These are phyloP conservation scores for Planoprotostelium fungivorum DNA, from an alignment of 78 protist species.

Conservation along the genomic window DNA sequence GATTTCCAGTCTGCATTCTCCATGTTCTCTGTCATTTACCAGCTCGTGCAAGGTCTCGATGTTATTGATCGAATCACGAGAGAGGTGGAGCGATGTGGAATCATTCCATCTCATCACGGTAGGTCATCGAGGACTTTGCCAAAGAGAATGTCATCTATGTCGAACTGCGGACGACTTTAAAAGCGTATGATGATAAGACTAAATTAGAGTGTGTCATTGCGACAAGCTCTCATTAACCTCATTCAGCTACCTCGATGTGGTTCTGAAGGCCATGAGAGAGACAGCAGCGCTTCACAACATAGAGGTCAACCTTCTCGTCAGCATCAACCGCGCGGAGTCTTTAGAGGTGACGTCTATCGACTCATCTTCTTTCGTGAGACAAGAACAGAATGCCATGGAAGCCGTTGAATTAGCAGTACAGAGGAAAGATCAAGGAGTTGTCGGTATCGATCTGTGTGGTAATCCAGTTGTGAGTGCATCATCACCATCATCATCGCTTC, in stretches of 20 bases:
- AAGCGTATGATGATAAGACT: background rate
- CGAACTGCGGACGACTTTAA: background rate
- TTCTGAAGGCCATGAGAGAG: background rate
- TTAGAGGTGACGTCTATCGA: too few relatives aligned
- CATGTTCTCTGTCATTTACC: background rate
- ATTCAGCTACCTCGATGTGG: background rate
- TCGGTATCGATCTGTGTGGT: background rate
- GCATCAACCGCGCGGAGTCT: background rate
- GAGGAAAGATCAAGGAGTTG: background rate
- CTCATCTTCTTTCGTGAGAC: too few relatives aligned
- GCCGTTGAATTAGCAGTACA: background rate
- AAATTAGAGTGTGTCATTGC: background rate
- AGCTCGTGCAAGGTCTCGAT: background rate
- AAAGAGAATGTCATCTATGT: background rate
- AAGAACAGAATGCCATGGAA: background rate
- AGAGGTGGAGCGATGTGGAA: background rate
- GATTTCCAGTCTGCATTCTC: background rate
- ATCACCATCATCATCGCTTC: too few relatives aligned
- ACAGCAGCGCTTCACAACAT: background rate
- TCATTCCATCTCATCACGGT: background rate
- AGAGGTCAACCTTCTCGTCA: background rate
- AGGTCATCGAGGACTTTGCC: background rate
- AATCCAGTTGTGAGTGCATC: background rate
- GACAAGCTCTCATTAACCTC: background rate
- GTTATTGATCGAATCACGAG: background rate